A percentile compares a stretch with the other conserved stretches of the same genome.
These are phyloP conservation scores for Kockovaella imperatae DNA, from an alignment of 768 basidiomycete species.

Conservation along the genomic window DNA sequence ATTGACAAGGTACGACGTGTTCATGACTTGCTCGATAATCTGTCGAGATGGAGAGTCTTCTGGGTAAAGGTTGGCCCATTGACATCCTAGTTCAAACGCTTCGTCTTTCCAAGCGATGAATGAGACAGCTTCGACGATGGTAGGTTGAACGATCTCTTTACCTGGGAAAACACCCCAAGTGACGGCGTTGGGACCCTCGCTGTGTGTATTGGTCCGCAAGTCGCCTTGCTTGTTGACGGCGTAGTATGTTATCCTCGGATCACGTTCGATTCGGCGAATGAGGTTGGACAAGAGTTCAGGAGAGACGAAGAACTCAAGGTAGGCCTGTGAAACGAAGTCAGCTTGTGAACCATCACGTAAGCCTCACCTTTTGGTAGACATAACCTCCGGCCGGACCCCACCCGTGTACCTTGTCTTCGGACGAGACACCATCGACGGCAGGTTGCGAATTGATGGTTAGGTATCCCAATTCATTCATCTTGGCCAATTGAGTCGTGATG, in stretches of 20 bases:
- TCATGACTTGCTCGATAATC: slow-evolving; percentile 70
- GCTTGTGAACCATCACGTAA: not conserved
- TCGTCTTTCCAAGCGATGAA: slow-evolving; percentile 99
- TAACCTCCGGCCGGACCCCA: slow-evolving; percentile 94
- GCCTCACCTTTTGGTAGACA: slow-evolving; percentile 80
- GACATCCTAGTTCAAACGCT: slow-evolving; percentile 80
- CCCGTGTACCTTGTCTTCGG: slow-evolving; percentile 75
- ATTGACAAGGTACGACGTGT: slow-evolving; percentile 77
- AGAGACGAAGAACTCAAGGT: slow-evolving; percentile 88
- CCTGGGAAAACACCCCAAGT: slow-evolving; percentile 98
- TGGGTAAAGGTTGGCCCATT: slow-evolving; percentile 86
- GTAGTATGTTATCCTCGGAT: slow-evolving; percentile 87
- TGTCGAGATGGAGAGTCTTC: slow-evolving; percentile 64
- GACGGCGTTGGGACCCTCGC: slow-evolving; percentile 94
- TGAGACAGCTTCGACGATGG: slow-evolving; percentile 91
- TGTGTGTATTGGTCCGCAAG: slow-evolving; percentile 85
- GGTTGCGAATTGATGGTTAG: slow-evolving; percentile 96
- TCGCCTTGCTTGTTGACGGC: slow-evolving; percentile 95
- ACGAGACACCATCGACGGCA: slow-evolving; percentile 79
- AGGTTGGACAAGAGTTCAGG: slow-evolving; percentile 65
- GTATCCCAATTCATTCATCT: slow-evolving; percentile 85
- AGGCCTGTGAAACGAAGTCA: slow-evolving; percentile 55
- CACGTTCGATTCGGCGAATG: slow-evolving; percentile 72
- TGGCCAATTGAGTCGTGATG: slow-evolving; percentile 45
- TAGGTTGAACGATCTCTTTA: slow-evolving; percentile 83